Evolutionary conservation across 441 rosid genomes (phyloP), one percentile per base, ranked within the genome.

Genomic region (Bruguiera hainesii): DNA sequence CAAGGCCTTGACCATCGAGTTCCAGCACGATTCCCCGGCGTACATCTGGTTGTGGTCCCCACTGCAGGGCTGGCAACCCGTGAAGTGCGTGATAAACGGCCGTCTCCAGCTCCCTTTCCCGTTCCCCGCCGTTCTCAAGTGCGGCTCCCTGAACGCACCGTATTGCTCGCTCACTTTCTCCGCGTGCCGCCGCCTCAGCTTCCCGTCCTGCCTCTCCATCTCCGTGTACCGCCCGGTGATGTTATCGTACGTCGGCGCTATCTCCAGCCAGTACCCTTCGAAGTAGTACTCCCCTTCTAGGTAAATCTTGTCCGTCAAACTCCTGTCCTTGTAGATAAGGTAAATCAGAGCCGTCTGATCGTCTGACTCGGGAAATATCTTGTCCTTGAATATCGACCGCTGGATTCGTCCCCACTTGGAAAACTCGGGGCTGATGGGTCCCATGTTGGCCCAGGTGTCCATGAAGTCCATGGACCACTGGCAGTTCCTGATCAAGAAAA

Each of bases 381-480:
- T 90, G 78, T 93, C 96, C 66, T 88, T 87, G 76, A 90, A 86
- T 25, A 80, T 64, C 5, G 84, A 79, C 66, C 85, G 82, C 75
- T 84, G 88, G 73, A 84, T 78, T 29, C 30, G 23, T 15, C 96
- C 97, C 96, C 97, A 93, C 21, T 82, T 84, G 0, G 20, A 18
- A 69, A 61, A 84, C 7, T 89, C 93, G 0, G 80, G 56, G 28
- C 82, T 49, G 33, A 83, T 76, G 0, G 97, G 97, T 13, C 97
- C 97, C 84, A 79, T 86, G 1, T 64, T 68, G 56, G 88, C 84
- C 97, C 97, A 93, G 4, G 61, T 75, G 25, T 84, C 83, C 68
- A 93, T 80, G 35, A 93, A 84, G 55, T 91, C 95, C 90, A 93
- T 84, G 11, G 97, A 91, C 98, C 98, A 93, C 70, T 91, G 97